Evolutionary conservation across 805 yeast species (phyloP).

Genomic region (Ogataea glucozyma): DNA sequence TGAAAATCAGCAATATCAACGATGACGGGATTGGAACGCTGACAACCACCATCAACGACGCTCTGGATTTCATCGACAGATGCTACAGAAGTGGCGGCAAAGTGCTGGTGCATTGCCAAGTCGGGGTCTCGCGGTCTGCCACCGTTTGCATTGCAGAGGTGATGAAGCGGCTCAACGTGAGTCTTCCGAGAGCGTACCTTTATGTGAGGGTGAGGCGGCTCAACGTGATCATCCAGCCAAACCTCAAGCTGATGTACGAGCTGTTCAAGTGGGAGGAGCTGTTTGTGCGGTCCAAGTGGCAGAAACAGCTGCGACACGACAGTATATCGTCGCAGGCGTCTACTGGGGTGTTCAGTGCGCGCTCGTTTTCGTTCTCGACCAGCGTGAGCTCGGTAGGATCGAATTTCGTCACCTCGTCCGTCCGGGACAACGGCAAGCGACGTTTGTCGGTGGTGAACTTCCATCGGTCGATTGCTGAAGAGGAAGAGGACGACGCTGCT

Average conservation of each 20-base stretch:
- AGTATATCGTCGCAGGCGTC: slow-evolving; percentile 26
- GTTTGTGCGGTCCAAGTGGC: slow-evolving; percentile 26
- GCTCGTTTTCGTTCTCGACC: slow-evolving; percentile 29
- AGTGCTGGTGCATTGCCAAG: slow-evolving; percentile 87
- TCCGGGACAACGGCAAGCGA: slow-evolving; percentile 19
- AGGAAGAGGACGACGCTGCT: slow-evolving; percentile 24
- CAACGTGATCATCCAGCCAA: slow-evolving; percentile 93
- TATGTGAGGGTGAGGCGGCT: slow-evolving; percentile 87
- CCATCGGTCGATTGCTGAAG: slow-evolving; percentile 22
- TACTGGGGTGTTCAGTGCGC: slow-evolving; percentile 20
- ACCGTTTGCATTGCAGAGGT: slow-evolving; percentile 95
- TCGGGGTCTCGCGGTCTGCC: slow-evolving; percentile 93
- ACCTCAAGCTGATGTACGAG: slow-evolving; percentile 88
- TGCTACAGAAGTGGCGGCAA: slow-evolving; percentile 46
- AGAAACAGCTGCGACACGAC: slow-evolving; percentile 8
- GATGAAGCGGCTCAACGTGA: slow-evolving; percentile 70
- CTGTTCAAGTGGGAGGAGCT: slow-evolving; percentile 67
- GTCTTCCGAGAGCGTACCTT: slow-evolving; percentile 76
- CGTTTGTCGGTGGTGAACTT: slow-evolving; percentile 16
- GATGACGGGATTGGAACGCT: slow-evolving; percentile 91
- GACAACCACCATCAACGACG: slow-evolving; percentile 57
- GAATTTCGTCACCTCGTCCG: slow-evolving; percentile 16
- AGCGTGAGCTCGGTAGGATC: slow-evolving; percentile 27
- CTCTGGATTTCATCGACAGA: slow-evolving; percentile 65
- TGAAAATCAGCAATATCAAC: slow-evolving; percentile 71